Percentiles rank a stretch among this genome's conserved stretches.
phyloP scores from a whole-genome alignment of 805 yeast species.

The Nakazawaea ernobii region DNA sequence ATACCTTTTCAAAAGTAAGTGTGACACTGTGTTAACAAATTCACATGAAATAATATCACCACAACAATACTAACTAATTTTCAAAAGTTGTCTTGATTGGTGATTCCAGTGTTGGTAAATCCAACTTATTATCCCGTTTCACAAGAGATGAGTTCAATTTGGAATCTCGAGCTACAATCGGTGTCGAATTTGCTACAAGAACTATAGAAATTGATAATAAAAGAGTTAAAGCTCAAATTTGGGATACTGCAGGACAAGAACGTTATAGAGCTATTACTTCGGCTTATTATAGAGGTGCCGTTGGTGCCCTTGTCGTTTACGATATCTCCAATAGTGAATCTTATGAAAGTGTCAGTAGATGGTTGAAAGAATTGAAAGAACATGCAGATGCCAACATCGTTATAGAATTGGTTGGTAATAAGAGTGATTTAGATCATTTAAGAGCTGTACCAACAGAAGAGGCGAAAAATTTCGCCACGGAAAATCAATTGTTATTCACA shows the following conservation, averaged over 20 bases:
- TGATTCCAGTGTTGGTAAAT: conserved; percentile 95
- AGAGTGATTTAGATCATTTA: conserved; percentile 83
- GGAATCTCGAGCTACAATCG: conserved; percentile 92
- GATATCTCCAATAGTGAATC: conserved; percentile 89
- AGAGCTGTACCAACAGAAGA: conserved; percentile 98
- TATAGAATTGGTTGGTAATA: conserved; percentile 89
- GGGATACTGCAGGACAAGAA: conserved; percentile 99
- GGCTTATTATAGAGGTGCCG: conserved; percentile 97
- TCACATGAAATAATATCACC: too few relatives aligned
- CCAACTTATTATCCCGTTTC: conserved; percentile 88
- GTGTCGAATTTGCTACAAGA: conserved; percentile 97
- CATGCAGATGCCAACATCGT: conserved; percentile 94
- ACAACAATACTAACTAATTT: conserved; percentile 15
- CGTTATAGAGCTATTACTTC: conserved; percentile 96
- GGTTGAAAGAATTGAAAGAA: conserved; percentile 87
- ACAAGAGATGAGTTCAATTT: conserved; percentile 94
- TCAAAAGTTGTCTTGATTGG: conserved; percentile 80
- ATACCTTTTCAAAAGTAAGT: conserved; percentile 73
- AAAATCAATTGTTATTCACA: conserved; percentile 85
- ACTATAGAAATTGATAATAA: conserved; percentile 84
- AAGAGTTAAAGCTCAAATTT: conserved; percentile 82
- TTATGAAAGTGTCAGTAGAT: conserved; percentile 79
- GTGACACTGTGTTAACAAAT: background rate
- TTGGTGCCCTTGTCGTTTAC: conserved; percentile 92
- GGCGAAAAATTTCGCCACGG: conserved; percentile 90